Evolutionary conservation across 2,329 filamentous ascomycete genomes (phyloP).

Genomic region (Magnaporthiopsis poae): DNA sequence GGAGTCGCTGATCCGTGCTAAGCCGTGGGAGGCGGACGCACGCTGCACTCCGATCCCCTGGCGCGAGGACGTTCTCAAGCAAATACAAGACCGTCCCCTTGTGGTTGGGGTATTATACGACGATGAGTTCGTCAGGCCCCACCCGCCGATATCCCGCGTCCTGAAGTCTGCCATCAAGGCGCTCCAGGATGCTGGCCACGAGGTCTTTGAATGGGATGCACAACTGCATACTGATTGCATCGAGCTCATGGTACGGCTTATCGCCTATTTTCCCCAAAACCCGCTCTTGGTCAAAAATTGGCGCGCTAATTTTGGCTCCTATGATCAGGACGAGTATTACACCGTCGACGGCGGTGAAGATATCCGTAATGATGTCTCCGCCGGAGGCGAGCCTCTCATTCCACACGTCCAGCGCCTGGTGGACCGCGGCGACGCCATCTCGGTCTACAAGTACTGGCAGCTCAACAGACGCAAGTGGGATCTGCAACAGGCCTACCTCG

Average conservation of each 20-base stretch:
- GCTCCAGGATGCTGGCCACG: conserved; percentile 39
- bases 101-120: conserved; percentile 35
- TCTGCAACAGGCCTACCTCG: conserved; percentile 45
- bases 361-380: conserved; percentile 42
- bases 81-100: conserved; percentile 31
- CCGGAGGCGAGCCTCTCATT: conserved; percentile 49
- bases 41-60: conserved; percentile 33
- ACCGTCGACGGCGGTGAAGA: conserved; percentile 55
- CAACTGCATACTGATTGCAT: conserved; percentile 41
- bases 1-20: conserved; percentile 33
- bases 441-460: conserved; percentile 58
- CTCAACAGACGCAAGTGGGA: conserved; percentile 48
- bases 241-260: conserved; percentile 18
- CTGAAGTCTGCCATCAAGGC: conserved; percentile 27
- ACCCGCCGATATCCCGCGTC: conserved; percentile 41
- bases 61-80: conserved; percentile 34
- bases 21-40: conserved; percentile 46
- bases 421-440: conserved; percentile 41
- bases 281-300: neutral
- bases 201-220: conserved; percentile 43
- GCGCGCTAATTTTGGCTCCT: conserved; percentile 2
- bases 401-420: conserved; percentile 49
- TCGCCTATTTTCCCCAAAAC: neutral
- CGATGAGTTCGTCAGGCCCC: conserved; percentile 37
- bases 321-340: conserved; percentile 46